A percentile compares a stretch with the other conserved stretches of the same genome.
Conservation (phyloP, 805 yeast genomes). For the Yarrowia alimentaria region DNA sequence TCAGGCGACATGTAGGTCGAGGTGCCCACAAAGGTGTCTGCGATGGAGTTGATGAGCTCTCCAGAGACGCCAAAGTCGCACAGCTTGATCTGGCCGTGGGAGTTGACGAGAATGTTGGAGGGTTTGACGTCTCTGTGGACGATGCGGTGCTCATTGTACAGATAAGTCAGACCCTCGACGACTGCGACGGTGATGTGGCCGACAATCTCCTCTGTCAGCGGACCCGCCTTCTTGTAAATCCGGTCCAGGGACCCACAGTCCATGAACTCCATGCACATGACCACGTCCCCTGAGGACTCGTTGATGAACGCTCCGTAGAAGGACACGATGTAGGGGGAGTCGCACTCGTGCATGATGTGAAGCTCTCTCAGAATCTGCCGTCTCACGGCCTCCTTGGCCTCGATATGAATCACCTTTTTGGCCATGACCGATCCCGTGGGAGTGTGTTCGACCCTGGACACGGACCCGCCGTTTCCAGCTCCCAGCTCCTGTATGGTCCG, state of each 20-base stretch:
- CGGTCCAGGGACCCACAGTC: slow-evolving; percentile 90
- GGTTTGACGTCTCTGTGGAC: slow-evolving; percentile 97
- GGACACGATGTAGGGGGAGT: slow-evolving; percentile 75
- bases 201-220: slow-evolving; percentile 88
- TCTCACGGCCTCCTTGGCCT: slow-evolving; percentile 72
- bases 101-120: slow-evolving; percentile 83
- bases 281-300: slow-evolving; percentile 59
- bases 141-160: slow-evolving; percentile 80
- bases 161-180: slow-evolving; percentile 76
- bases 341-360: slow-evolving; percentile 84
- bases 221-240: slow-evolving; percentile 76
- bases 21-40: slow-evolving; percentile 97
- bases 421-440: slow-evolving; percentile 91
- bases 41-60: slow-evolving; percentile 87
- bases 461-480: slow-evolving; percentile 92
- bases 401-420: slow-evolving; percentile 80
- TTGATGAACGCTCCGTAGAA: slow-evolving; percentile 87
- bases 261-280: slow-evolving; percentile 96
- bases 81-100: slow-evolving; percentile 80
- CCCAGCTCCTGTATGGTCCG: slow-evolving; percentile 78
- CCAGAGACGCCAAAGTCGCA: slow-evolving; percentile 97
- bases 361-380: slow-evolving; percentile 85
- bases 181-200: slow-evolving; percentile 90
- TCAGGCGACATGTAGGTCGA: slow-evolving; percentile 98
- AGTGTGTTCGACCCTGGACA: slow-evolving; percentile 79